Evolutionary conservation across 2,329 filamentous ascomycete genomes (phyloP).

Genomic region (Microdochium bolleyi): DNA sequence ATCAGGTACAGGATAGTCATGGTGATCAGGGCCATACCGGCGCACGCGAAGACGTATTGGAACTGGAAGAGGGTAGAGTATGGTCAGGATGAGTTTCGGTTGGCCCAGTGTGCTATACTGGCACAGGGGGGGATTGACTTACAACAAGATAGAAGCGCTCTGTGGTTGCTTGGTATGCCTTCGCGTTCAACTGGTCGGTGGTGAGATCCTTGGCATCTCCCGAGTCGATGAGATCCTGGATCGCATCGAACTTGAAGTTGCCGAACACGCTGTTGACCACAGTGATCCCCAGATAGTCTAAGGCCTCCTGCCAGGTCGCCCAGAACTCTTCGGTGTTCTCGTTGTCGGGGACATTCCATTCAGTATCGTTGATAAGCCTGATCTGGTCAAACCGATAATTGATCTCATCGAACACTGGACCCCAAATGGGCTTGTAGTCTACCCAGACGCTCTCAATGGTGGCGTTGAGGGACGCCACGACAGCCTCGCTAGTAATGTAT

Average conservation of each 20-base stretch:
- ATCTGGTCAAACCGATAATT: not conserved
- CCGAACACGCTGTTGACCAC: conserved; percentile 6
- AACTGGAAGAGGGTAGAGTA: conserved; percentile 7
- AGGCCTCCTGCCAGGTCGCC: not conserved
- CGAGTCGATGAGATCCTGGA: not conserved
- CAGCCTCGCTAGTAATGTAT: conserved; percentile 3
- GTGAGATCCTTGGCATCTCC: not conserved
- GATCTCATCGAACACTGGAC: not conserved
- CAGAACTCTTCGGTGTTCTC: not conserved
- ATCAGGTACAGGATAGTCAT: conserved; percentile 13
- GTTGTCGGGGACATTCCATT: not conserved
- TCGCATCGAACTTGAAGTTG: conserved; percentile 5
- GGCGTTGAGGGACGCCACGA: conserved; percentile 3
- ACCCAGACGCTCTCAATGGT: conserved; percentile 1
- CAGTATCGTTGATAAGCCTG: not conserved
- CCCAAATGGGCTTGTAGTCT: conserved; percentile 1
- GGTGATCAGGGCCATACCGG: conserved; percentile 12
- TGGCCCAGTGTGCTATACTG: too few relatives aligned
- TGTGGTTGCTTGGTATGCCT: not conserved
- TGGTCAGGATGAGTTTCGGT: too few relatives aligned
- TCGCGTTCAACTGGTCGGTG: not conserved
- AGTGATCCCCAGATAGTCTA: conserved; percentile 2
- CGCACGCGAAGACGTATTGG: conserved; percentile 10
- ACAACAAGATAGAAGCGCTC: conserved; percentile 4
- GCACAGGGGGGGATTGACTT: conserved; percentile 1